Conservation (phyloP, 2,329 filamentous ascomycete genomes). For the Claviceps spartinae region DNA sequence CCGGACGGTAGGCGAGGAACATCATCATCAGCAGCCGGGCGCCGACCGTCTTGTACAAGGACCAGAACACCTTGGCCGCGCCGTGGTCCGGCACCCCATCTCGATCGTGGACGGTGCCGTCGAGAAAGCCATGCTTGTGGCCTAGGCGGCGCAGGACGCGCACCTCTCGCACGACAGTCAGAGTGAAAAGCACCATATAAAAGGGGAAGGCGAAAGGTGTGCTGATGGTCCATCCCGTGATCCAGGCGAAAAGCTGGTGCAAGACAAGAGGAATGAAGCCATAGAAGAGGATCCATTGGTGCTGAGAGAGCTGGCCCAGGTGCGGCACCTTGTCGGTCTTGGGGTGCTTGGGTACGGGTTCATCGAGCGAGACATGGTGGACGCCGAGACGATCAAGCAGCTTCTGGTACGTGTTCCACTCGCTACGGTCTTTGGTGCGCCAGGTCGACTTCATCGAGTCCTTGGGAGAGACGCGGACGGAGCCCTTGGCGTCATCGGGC, state of each 20-base stretch:
- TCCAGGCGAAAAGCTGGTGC: constrained; percentile 16
- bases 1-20: constrained; percentile 14
- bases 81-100: constrained; percentile 25
- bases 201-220: constrained; percentile 19
- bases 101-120: constrained; percentile 20
- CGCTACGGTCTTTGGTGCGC: constrained; percentile 13
- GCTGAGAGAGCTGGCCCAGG: constrained; percentile 19
- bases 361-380: constrained; percentile 15
- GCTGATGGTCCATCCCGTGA: constrained; percentile 17
- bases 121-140: constrained; percentile 26
- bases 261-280: neutral
- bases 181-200: constrained; percentile 25
- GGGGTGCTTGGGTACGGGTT: constrained; percentile 22
- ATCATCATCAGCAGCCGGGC: constrained; percentile 21
- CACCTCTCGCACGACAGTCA: constrained; percentile 25
- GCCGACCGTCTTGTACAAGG: constrained; percentile 20
- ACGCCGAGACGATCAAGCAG: constrained; percentile 18
- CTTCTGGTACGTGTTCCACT: constrained; percentile 20
- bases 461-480: constrained; percentile 8
- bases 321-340: constrained; percentile 23
- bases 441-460: constrained; percentile 29
- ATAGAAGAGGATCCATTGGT: constrained; percentile 26
- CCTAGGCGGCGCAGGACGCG: constrained; percentile 24
- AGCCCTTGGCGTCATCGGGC: too few relatives aligned
- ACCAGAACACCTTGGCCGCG: constrained; percentile 20